phyloP scores from a whole-genome alignment of 768 basidiomycete species.

The Lactifluus rugatus region DNA sequence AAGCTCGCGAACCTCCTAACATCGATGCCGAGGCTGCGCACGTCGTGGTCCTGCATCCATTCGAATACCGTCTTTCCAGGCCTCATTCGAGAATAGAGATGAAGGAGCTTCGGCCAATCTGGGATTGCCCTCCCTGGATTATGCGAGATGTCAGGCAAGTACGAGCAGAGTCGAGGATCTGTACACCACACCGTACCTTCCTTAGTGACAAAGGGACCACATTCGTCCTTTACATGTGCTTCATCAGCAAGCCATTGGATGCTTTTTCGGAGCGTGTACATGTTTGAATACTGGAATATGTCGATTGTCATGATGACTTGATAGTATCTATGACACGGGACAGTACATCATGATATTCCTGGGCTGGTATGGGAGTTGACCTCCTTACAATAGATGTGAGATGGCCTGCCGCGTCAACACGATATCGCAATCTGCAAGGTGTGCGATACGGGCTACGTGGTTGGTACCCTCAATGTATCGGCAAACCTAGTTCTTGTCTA shows the following conservation, averaged over 20 bases:
- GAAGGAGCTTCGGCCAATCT: constrained; percentile 81
- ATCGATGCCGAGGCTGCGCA: constrained; percentile 72
- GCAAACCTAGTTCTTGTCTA: constrained; percentile 44
- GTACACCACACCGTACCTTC: constrained; percentile 37
- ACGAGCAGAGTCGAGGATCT: not conserved
- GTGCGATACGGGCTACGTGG: constrained; percentile 84
- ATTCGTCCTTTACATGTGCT: constrained; percentile 77
- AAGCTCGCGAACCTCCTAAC: constrained; percentile 92
- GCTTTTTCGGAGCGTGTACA: constrained; percentile 85
- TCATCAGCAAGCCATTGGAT: constrained; percentile 85
- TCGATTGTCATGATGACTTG: constrained; percentile 95
- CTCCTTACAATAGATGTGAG: constrained; percentile 77
- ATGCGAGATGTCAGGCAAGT: not conserved
- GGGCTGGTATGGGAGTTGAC: not conserved
- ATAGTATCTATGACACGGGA: constrained; percentile 60
- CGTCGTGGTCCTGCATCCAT: constrained; percentile 76
- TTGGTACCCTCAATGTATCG: constrained; percentile 83
- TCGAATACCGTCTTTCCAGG: constrained; percentile 75
- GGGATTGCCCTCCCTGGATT: constrained; percentile 46
- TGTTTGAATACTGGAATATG: constrained; percentile 96
- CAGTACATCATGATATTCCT: not conserved
- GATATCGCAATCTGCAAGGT: constrained; percentile 82
- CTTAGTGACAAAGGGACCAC: constrained; percentile 83
- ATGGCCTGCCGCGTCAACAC: constrained; percentile 77
- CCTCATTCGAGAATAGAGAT: constrained; percentile 78